Conservation (phyloP, 352 stramenopile genomes). For the Pythium aquatile region DNA sequence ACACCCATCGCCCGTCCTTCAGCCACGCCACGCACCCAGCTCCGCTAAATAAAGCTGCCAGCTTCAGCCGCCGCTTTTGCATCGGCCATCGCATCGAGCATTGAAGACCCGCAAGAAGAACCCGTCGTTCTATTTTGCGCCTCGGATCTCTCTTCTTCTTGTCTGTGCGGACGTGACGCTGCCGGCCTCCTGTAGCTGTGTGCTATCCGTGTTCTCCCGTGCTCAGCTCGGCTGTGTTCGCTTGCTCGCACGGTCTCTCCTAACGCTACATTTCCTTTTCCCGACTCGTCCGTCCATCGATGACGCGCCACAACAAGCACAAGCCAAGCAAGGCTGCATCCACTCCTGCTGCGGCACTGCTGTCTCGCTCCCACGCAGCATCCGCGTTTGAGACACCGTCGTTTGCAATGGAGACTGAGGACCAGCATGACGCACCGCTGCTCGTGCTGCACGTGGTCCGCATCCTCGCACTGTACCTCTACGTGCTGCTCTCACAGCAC, state of each 20-base stretch:
- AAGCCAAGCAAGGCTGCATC: conserved; percentile 13
- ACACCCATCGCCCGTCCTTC: conserved; percentile 9
- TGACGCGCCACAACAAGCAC: conserved; percentile 24
- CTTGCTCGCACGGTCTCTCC: background rate
- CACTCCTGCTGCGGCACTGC: background rate
- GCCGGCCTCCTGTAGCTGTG: too few relatives aligned
- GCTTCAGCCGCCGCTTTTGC: background rate
- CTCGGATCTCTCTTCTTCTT: background rate
- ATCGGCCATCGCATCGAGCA: background rate
- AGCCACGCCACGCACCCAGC: too few relatives aligned
- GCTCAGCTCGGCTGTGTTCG: background rate
- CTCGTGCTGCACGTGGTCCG: conserved; percentile 63
- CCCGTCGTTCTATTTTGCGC: conserved; percentile 6
- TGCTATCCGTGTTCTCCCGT: background rate
- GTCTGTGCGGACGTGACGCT: background rate
- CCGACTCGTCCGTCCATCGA: background rate
- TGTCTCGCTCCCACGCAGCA: background rate
- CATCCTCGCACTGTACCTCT: conserved; percentile 61
- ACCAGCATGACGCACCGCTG: conserved; percentile 26
- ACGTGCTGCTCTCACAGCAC: conserved; percentile 41
- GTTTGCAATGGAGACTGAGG: conserved; percentile 3
- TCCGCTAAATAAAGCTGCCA: conserved; percentile 24
- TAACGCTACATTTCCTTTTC: conserved; percentile 1
- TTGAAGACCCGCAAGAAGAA: conserved; percentile 1
- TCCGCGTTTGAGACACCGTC: background rate